These are phyloP conservation scores for Epichloe bromicola DNA, from an alignment of 2,329 filamentous ascomycete genomes.

Conservation along the genomic window DNA sequence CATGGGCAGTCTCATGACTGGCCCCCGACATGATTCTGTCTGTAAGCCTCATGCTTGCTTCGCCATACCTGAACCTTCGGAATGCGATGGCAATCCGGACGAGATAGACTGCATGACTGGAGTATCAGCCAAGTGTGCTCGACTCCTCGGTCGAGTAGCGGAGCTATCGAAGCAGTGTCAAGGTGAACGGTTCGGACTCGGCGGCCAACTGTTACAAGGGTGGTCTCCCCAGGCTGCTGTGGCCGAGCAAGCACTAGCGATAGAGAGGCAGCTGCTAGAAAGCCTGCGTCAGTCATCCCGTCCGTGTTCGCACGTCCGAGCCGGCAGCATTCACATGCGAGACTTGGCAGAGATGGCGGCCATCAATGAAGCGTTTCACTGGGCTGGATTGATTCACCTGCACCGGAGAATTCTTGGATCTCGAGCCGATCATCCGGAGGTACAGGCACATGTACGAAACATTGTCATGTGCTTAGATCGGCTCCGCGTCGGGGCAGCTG, in stretches of 20 bases:
- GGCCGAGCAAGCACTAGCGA: constrained; percentile 37
- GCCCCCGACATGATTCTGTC: constrained; percentile 15
- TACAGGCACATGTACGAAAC: constrained; percentile 48
- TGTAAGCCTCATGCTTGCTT: background rate
- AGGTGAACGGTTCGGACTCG: constrained; percentile 43
- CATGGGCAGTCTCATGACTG: constrained; percentile 57
- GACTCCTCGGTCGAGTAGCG: constrained; percentile 67
- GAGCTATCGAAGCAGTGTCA: constrained; percentile 59
- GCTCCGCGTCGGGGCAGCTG: constrained; percentile 52
- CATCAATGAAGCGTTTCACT: constrained; percentile 68
- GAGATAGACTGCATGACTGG: constrained; percentile 70
- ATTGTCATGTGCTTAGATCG: constrained; percentile 50
- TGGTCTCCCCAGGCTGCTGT: constrained; percentile 43
- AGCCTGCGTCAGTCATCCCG: constrained; percentile 33
- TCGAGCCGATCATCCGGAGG: constrained; percentile 39
- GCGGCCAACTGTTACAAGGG: constrained; percentile 22
- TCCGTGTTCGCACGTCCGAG: constrained; percentile 34
- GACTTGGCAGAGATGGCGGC: constrained; percentile 53
- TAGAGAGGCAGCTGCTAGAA: constrained; percentile 49
- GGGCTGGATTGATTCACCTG: constrained; percentile 64
- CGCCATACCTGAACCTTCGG: background rate
- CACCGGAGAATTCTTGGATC: constrained; percentile 59
- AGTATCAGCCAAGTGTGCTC: constrained; percentile 48
- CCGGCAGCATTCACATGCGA: constrained; percentile 34
- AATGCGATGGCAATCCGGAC: constrained; percentile 20